These are phyloP conservation scores for Vitis labrusca DNA, from an alignment of 164 flowering plant species.

Conservation along the genomic window DNA sequence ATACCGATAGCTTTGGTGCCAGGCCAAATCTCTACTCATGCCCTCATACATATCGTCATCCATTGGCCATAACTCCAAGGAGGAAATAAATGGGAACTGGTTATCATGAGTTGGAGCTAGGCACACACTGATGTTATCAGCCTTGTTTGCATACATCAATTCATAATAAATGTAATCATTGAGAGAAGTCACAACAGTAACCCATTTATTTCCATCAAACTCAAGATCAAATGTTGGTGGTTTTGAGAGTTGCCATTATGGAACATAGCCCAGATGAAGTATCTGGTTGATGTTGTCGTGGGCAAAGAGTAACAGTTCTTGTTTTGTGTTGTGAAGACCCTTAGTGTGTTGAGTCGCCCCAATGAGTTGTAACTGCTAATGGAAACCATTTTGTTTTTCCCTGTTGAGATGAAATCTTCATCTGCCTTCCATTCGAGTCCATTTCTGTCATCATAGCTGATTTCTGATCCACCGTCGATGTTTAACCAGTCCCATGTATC, in stretches of 20 bases:
- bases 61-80: conserved; percentile 12
- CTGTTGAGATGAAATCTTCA: conserved; percentile 2
- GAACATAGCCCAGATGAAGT: conserved; percentile 11
- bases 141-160: conserved; percentile 5
- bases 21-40: conserved; percentile 13
- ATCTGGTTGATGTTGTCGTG: not conserved
- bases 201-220: conserved; percentile 24
- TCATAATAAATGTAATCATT: conserved; percentile 1
- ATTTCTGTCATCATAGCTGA: not conserved
- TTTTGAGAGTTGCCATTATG: conserved; percentile 13
- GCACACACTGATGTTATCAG: conserved; percentile 8
- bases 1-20: conserved; percentile 1
- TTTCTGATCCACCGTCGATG: conserved; percentile 6
- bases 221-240: conserved; percentile 24
- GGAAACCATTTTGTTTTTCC: not conserved
- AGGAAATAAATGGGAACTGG: conserved; percentile 20
- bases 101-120: conserved; percentile 2
- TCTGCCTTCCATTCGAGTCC: not conserved
- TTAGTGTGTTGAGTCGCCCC: not conserved
- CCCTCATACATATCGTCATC: conserved; percentile 6
- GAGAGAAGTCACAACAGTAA: conserved; percentile 1
- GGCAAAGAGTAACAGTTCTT: conserved; percentile 18
- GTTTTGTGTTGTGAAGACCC: conserved; percentile 10
- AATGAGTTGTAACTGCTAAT: not conserved
- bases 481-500: not conserved